Evolutionary conservation across 1,284 basidiomycete species (phyloP).

Genomic region (Apiotrichum akiyoshidainum): DNA sequence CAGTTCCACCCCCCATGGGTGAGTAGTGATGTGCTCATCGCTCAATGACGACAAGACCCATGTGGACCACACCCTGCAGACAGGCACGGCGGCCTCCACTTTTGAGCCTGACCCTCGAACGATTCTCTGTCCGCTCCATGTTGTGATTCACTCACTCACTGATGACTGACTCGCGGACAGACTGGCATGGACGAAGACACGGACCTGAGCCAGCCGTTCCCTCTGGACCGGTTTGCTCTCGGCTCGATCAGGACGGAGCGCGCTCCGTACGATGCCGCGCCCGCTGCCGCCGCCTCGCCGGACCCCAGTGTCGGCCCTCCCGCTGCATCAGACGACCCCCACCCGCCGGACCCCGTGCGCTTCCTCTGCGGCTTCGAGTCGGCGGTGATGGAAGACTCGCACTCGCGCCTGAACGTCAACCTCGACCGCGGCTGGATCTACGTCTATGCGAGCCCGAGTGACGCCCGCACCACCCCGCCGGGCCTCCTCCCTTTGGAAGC

Average conservation of each 20-base stretch:
- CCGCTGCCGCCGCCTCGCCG: not conserved
- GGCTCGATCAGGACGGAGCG: slow-evolving; percentile 2
- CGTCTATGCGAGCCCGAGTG: slow-evolving; percentile 7
- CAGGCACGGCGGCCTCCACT: too few relatives aligned
- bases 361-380: not conserved
- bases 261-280: not conserved
- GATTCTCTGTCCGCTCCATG: not conserved
- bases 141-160: too few relatives aligned
- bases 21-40: too few relatives aligned
- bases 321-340: not conserved
- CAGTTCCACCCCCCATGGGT: too few relatives aligned
- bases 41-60: too few relatives aligned
- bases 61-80: too few relatives aligned
- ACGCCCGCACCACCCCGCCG: slow-evolving; percentile 3
- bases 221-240: slow-evolving; percentile 5
- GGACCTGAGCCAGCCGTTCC: slow-evolving; percentile 6
- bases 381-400: not conserved
- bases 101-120: not conserved
- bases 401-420: slow-evolving; percentile 20
- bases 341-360: not conserved
- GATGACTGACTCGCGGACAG: not conserved
- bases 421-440: slow-evolving; percentile 19
- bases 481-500: slow-evolving; percentile 20
- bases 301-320: too few relatives aligned
- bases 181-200: slow-evolving; percentile 10